Base-by-base conservation (phyloP, 1,139 yeast species). In the Hemisphaericaspora lyxosophila region DNA sequence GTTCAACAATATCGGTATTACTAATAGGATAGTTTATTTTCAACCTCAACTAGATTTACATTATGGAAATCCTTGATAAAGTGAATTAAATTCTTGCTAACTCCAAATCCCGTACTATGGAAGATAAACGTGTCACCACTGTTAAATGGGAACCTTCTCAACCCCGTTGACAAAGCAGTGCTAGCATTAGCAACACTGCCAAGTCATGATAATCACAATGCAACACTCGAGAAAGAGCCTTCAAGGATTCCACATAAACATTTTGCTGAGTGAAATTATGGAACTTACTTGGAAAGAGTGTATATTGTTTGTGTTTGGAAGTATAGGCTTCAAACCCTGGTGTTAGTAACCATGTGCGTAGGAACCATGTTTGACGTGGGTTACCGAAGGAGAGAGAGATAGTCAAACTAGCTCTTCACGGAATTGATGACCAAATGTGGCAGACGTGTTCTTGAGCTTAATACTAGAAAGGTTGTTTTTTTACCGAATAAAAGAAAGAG, bases 181-280 rank as follows among this genome's bases (percentile, higher is more conserved):
- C 87, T 79, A 3, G 86, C 84, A 51, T 82, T 82, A n/a, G 64
- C 56, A 2, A 73, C 73, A 79, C 55, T 1, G 74, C 82, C 39
- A 78, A 47, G 46, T 67, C 63, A 32, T 57, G 59, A 35, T 57
- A 55, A 34, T 71, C 74, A 37, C 73, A 64, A 31, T 73, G 63
- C 26, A 78, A 55, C 4, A 74, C 40, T 15, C 62, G 50, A 0
- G 72, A 70, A 5, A 72, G 53, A 3, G 46, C 51, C 16, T 60
- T 50, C 12, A 76, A 43, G 2, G 67, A 59, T 5, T 55, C 51
- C 5, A 45, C 43, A 42, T 66, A 59, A 15, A 49, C 53, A 1
- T 45, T 40, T 14, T 43, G 42, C 25, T 60, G 52, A 2, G 54
- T 49, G 13, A 45, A 26, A n/a, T n/a, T n/a, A n/a, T n/a, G n/a